These are phyloP conservation scores for Trametes punicea DNA, from an alignment of 768 basidiomycete species.

Conservation along the genomic window DNA sequence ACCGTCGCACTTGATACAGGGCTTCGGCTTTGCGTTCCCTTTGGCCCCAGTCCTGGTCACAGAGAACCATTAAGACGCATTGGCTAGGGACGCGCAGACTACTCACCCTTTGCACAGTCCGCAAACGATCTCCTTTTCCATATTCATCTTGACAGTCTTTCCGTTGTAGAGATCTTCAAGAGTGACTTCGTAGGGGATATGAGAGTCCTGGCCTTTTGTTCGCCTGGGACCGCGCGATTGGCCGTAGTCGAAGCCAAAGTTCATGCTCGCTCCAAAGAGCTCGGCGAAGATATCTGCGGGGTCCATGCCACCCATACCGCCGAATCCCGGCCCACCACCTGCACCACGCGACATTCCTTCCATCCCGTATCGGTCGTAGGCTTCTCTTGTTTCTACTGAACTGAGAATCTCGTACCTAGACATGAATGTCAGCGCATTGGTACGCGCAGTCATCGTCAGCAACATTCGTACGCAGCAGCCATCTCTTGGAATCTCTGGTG, in stretches of 20 bases:
- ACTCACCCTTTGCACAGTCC: conserved; percentile 75
- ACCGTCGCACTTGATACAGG: conserved; percentile 78
- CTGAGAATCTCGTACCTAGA: conserved; percentile 79
- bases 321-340: conserved; percentile 33
- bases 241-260: conserved; percentile 65
- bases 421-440: not conserved
- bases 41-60: conserved; percentile 70
- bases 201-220: conserved; percentile 65
- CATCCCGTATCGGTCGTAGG: conserved; percentile 75
- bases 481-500: conserved; percentile 85
- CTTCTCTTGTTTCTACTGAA: conserved; percentile 61
- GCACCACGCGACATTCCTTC: conserved; percentile 55
- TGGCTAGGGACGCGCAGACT: conserved; percentile 9
- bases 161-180: conserved; percentile 94
- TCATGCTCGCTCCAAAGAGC: conserved; percentile 61
- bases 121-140: conserved; percentile 85
- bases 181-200: conserved; percentile 79
- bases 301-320: conserved; percentile 42
- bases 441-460: not conserved
- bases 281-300: conserved; percentile 70
- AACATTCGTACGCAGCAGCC: conserved; percentile 79
- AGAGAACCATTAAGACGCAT: not conserved
- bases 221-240: conserved; percentile 38
- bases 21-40: conserved; percentile 79
- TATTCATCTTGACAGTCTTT: conserved; percentile 81